Base-by-base conservation (phyloP, 2,329 filamentous ascomycete species). In the Venturia nashicola region DNA sequence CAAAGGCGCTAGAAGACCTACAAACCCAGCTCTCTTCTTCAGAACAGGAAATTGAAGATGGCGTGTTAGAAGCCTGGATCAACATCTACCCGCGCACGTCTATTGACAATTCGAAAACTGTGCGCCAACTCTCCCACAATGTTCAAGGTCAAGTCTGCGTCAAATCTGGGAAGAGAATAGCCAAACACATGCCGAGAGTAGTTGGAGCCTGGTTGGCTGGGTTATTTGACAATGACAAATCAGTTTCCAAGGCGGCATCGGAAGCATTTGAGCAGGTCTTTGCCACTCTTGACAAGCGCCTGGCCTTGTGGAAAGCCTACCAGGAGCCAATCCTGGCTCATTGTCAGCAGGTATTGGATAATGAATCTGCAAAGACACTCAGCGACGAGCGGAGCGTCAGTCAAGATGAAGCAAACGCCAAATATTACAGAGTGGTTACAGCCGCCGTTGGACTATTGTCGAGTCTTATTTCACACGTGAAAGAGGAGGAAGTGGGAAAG, bases 141-240 rank as follows among this genome's bases (percentile, higher is more conserved):
- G 73, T 96, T 32, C 91, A 95, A 70, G 85, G 85, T 39, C 76
- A 79, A 32, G 77, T 88, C 44, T 81, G 83, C 54, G 75, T 76
- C 8, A 78, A 80, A 36, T 79, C 79, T 62, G 88, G 91, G 60
- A 96, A 94, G 79, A 85, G 91, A 66, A 90, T 96, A 76, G 91
- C 90, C 67, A 89, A 84, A 67, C 82, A 88, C 69, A 81, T 99
- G 66, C 86, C 90, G 14, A 86, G 83, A 65, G 80, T 95, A 43
- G 86, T 95, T 57, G 91, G 89, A 11, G 82, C 90, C n/a, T 99
- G 95, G 94, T 82, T 97, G 14, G 89, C 90, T 8, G 94, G 93
- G 0, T 83, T 88, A 1, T 96, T 91, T 72, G 94, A 99, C 73
- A 88, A 84, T 68, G 93, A 99, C 71, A 85, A 86, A 64, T 81